Evolutionary conservation across 2,329 filamentous ascomycete species (phyloP).

Genomic region (Aspergillus quadricinctus): DNA sequence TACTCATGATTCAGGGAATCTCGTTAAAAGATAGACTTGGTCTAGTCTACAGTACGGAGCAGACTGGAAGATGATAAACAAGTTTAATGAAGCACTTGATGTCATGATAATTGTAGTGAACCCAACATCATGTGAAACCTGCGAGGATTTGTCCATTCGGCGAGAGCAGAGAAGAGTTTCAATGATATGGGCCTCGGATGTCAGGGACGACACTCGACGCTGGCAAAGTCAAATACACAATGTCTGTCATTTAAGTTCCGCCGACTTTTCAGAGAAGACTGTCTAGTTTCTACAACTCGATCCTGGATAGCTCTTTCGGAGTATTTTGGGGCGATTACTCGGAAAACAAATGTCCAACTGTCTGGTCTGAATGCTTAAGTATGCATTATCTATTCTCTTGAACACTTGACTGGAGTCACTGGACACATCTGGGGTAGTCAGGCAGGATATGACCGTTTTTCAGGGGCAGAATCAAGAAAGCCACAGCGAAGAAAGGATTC

Average conservation of each 20-base stretch:
- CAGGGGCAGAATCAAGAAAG: background rate
- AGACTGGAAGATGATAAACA: background rate
- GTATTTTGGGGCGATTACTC: background rate
- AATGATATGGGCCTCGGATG: background rate
- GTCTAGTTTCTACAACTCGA: too few relatives aligned
- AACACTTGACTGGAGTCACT: too few relatives aligned
- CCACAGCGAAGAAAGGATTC: background rate
- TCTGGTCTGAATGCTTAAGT: background rate
- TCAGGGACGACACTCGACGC: background rate
- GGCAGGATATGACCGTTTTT: background rate
- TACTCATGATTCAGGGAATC: too few relatives aligned
- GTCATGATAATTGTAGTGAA: background rate
- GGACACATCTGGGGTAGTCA: background rate
- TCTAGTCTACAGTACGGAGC: too few relatives aligned
- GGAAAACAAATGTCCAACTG: background rate
- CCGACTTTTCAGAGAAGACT: background rate
- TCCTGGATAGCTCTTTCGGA: background rate
- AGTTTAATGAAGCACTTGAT: background rate
- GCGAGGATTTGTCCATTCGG: background rate
- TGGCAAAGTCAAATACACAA: background rate
- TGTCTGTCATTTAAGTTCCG: background rate
- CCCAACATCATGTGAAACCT: background rate
- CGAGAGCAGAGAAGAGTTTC: background rate
- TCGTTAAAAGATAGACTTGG: too few relatives aligned
- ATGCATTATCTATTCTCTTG: background rate